A percentile compares a stretch with the other conserved stretches of the same genome.
These are phyloP conservation scores for Eucalyptus grandis DNA, from an alignment of 345 rosid genomes.

Conservation along the genomic window DNA sequence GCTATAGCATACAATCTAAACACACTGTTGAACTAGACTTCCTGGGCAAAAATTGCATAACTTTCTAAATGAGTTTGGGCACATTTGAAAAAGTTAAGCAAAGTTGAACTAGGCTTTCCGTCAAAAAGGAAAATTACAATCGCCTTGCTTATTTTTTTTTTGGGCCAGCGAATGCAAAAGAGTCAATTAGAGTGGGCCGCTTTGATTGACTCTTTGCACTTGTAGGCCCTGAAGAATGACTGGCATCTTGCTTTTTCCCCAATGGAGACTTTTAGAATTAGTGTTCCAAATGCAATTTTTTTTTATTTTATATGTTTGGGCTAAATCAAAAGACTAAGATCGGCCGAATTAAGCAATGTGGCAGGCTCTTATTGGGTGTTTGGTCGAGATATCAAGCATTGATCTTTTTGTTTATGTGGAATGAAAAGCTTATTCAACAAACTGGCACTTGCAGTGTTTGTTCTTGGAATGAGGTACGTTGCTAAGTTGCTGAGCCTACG, in stretches of 20 bases:
- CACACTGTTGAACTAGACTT: neutral
- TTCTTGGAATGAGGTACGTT: too few species aligned
- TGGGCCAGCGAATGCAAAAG: accelerated
- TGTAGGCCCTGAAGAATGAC: neutral
- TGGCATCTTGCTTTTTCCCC: neutral
- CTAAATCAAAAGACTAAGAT: neutral
- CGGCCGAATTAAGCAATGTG: accelerated
- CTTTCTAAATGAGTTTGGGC: too few species aligned
- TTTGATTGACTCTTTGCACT: neutral
- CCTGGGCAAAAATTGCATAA: neutral
- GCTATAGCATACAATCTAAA: too few species aligned
- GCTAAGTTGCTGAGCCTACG: too few species aligned
- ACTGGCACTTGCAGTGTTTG: too few species aligned
- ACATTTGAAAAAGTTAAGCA: neutral
- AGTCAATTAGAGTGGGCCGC: too few species aligned
- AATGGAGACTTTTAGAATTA: neutral
- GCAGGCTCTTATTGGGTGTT: neutral
- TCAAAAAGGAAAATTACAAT: too few species aligned
- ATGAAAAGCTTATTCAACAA: too few species aligned
- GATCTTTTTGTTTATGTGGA: too few species aligned
- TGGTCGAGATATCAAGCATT: too few species aligned
- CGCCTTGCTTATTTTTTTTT: too few species aligned
- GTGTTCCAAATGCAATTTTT: neutral
- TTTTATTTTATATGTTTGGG: neutral
- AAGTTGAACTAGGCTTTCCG: too few species aligned